These are phyloP conservation scores for Schoenoplectus tabernaemontani DNA, from an alignment of 202 grass and related monocot species.

Conservation along the genomic window DNA sequence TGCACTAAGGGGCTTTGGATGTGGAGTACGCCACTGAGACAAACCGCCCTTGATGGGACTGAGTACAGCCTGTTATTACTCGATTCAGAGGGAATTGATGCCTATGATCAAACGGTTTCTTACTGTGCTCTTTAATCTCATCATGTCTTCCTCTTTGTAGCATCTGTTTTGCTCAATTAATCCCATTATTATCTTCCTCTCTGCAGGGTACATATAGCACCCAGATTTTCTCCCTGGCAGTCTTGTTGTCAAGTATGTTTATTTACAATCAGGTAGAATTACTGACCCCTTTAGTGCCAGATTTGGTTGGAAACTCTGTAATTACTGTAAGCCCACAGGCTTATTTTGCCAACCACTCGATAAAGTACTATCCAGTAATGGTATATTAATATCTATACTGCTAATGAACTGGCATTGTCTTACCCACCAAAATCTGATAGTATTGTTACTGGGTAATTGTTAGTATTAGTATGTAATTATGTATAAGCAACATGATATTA, in stretches of 20 bases:
- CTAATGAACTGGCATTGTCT: not conserved
- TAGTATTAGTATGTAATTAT: not conserved
- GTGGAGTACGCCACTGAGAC: slow-evolving; percentile 85
- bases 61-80: slow-evolving; percentile 86
- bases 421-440: not conserved
- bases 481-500: not conserved
- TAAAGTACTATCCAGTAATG: not conserved
- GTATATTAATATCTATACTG: not conserved
- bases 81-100: slow-evolving; percentile 98
- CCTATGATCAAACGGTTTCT: slow-evolving; percentile 91
- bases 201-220: slow-evolving; percentile 91
- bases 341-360: not conserved
- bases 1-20: slow-evolving; percentile 99
- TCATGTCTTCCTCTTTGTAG: slow-evolving; percentile 13
- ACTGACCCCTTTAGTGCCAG: not conserved
- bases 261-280: slow-evolving; percentile 92
- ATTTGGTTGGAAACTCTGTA: not conserved
- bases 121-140: slow-evolving; percentile 17
- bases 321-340: not conserved
- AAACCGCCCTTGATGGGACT: slow-evolving; percentile 80
- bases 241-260: slow-evolving; percentile 96
- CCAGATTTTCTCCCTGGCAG: slow-evolving; percentile 95
- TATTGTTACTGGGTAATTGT: not conserved
- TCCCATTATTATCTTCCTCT: slow-evolving; percentile 13
- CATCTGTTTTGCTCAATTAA: slow-evolving; percentile 4